Evolutionary conservation across 164 flowering plant genomes (phyloP).

Genomic region (Tinospora cordifolia): DNA sequence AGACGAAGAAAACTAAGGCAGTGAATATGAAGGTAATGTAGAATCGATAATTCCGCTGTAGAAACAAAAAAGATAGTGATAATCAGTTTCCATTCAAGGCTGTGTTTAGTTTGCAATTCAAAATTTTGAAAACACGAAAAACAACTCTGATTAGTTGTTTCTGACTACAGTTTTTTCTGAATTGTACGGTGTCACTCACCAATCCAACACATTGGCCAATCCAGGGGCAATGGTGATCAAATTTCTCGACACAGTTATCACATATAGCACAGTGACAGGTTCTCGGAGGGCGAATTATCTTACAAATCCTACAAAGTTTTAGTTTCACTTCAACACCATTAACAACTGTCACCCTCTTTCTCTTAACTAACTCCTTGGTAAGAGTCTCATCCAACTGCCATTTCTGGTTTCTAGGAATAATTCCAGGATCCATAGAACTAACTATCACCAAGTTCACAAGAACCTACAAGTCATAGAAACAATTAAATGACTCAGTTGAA

Average conservation of each 20-base stretch:
- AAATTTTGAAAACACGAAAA: too few relatives aligned
- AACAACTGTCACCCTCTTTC: constrained; percentile 22
- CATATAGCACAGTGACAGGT: constrained; percentile 53
- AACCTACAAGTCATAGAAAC: constrained; percentile 24
- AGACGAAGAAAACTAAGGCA: constrained; percentile 29
- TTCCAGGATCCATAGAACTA: constrained; percentile 44
- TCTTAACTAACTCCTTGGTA: constrained; percentile 19
- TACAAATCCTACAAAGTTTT: constrained; percentile 42
- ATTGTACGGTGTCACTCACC: constrained; percentile 18
- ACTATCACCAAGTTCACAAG: constrained; percentile 36
- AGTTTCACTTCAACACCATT: constrained; percentile 41
- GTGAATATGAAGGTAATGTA: constrained; percentile 30
- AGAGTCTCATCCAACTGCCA: constrained; percentile 19
- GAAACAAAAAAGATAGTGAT: too few relatives aligned
- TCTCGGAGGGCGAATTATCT: constrained; percentile 45
- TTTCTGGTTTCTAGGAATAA: constrained; percentile 32
- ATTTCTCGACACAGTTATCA: constrained; percentile 52
- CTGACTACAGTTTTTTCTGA: background rate
- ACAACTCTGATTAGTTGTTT: background rate
- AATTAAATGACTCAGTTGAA: background rate
- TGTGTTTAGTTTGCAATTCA: too few relatives aligned
- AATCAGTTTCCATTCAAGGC: too few relatives aligned
- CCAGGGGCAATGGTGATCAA: constrained; percentile 63
- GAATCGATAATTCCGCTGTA: constrained; percentile 48
- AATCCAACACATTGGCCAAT: constrained; percentile 45